phyloP scores from a whole-genome alignment of 2,329 filamentous ascomycete species.

The Tolypocladium capitatum region DNA sequence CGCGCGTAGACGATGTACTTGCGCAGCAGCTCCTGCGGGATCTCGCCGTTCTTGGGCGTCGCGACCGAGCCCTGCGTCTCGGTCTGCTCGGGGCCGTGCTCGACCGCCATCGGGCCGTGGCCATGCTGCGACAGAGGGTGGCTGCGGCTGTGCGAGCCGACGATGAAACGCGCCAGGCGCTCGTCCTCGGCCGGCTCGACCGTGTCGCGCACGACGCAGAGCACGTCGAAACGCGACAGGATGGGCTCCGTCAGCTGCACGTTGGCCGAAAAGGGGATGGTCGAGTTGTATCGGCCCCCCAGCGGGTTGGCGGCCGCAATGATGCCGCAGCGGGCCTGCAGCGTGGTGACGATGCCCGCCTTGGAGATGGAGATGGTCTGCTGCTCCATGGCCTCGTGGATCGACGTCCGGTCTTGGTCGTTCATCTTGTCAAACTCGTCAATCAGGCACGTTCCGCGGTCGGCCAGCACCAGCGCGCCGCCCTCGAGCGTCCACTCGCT shows the following conservation, averaged over 20 bases:
- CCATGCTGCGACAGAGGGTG: slow-evolving; percentile 51
- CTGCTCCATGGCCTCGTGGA: slow-evolving; percentile 99
- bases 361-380: slow-evolving; percentile 99
- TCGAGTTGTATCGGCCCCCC: slow-evolving; percentile 91
- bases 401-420: slow-evolving; percentile 92
- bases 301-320: slow-evolving; percentile 95
- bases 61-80: slow-evolving; percentile 19
- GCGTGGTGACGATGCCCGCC: slow-evolving; percentile 91
- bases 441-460: slow-evolving; percentile 88
- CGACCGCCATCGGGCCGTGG: slow-evolving; percentile 47
- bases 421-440: slow-evolving; percentile 99
- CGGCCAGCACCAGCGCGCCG: slow-evolving; percentile 85
- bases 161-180: slow-evolving; percentile 84
- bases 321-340: slow-evolving; percentile 91
- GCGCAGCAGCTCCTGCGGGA: slow-evolving; percentile 77
- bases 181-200: slow-evolving; percentile 90
- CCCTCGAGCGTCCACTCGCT: slow-evolving; percentile 97
- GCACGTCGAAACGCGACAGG: slow-evolving; percentile 91
- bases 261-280: slow-evolving; percentile 89
- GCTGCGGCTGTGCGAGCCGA: slow-evolving; percentile 83
- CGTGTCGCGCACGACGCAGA: slow-evolving; percentile 90
- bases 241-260: slow-evolving; percentile 96
- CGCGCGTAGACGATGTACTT: slow-evolving; percentile 97
- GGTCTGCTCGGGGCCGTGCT: slow-evolving; percentile 36
- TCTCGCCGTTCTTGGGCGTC: slow-evolving; percentile 43